Conservation (phyloP, 1,284 basidiomycete species). For the Cutaneotrichosporon cyanovorans region DNA sequence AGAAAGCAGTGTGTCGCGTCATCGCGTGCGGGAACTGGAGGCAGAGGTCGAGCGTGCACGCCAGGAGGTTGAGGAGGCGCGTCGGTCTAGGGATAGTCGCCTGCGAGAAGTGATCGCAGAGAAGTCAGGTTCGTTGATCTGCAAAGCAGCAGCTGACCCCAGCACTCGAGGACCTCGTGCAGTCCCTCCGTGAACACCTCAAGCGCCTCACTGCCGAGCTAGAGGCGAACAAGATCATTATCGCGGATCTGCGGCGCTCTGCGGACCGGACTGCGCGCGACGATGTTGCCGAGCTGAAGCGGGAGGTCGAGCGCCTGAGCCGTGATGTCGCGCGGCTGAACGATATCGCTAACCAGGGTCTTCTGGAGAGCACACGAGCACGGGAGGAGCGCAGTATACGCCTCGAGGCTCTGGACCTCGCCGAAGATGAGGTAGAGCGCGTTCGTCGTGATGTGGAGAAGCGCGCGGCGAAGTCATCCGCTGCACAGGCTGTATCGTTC, state of each 20-base stretch:
- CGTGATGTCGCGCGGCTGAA: conserved; percentile 74
- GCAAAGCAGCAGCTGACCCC: not conserved
- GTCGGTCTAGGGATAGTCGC: conserved; percentile 17
- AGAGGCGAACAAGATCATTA: conserved; percentile 58
- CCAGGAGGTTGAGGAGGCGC: conserved; percentile 45
- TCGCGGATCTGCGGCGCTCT: conserved; percentile 55
- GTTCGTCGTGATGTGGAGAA: conserved; percentile 22
- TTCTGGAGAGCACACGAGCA: conserved; percentile 55
- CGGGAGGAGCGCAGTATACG: conserved; percentile 14
- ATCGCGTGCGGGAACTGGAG: conserved; percentile 71
- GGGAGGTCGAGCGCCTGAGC: conserved; percentile 53
- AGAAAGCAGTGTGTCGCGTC: conserved; percentile 68
- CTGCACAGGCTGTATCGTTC: not conserved
- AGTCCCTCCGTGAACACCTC: conserved; percentile 62
- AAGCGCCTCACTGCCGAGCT: conserved; percentile 68
- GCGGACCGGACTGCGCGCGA: conserved; percentile 23
- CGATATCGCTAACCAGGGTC: conserved; percentile 71
- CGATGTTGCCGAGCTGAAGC: conserved; percentile 55
- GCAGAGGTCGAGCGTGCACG: conserved; percentile 56
- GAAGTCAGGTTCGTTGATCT: conserved; percentile 60
- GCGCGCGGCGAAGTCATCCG: not conserved
- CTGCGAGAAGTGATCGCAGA: conserved; percentile 61
- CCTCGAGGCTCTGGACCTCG: conserved; percentile 13
- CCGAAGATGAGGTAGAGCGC: conserved; percentile 27
- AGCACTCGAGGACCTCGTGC: conserved; percentile 71